Evolutionary conservation across 257 asterid genomes (phyloP), one percentile per base, ranked within the genome.

Genomic region (Nicotiana obtusifolia): DNA sequence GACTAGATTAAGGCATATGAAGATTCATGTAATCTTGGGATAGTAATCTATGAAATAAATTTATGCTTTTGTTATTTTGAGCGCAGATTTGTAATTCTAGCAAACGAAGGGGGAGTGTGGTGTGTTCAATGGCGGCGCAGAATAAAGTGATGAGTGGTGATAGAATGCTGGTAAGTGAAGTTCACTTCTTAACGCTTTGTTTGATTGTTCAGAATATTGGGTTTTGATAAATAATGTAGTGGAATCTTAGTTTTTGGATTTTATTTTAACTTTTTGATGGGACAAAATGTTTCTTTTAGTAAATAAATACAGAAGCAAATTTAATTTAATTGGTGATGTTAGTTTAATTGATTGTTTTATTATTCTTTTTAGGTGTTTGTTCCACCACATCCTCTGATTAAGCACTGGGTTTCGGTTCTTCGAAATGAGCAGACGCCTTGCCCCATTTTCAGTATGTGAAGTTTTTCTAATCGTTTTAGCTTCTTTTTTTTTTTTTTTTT

Each of bases 371-470:
- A 96, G 99, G 97, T 94, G 62, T 94, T 89, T 88, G 99, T 96
- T 68, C 99, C 99, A 67, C 98, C 97, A 20, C 99, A 96, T 87
- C 97, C 98, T 73, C 86, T 94, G 84, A 92, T 96, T 71, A 94
- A 96, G 91, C 99, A 96, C 83, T 96, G 99, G 99, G 87, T 96
- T 88, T 90, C 99, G 31, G 95, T 96, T 86, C 92, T 96, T 82
- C 92, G 99, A 84, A 96, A 94, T 81, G 97, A 88, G 85, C 91
- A 96, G 87, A 96, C 99, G 9, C 98, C 98, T 83, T 82, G 86
- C 83, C 90, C 97, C 0, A 83, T 96, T 35, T 96, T 96, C 88
- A 94, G 99, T 96, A 89, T 75, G 95, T 80, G 47, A 37, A 53
- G n/a, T 28, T 69, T 56, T 73, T 41, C 56, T 62, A 24, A 76